These are phyloP conservation scores for Trichoderma atrobrunneum DNA, from an alignment of 2,329 filamentous ascomycete species.

Conservation along the genomic window DNA sequence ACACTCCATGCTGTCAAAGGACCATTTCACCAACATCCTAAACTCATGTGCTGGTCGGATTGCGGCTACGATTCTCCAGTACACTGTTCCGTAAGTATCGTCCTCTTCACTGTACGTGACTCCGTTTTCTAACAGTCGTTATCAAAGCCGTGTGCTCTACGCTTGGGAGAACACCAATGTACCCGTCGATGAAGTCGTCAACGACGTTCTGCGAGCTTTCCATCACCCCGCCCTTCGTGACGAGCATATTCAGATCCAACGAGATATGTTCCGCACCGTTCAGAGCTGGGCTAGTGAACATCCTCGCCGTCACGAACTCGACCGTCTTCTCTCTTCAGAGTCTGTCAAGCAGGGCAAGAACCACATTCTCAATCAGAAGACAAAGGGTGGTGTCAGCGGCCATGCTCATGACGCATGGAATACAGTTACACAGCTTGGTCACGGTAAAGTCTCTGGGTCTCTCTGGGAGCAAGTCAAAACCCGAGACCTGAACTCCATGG, in stretches of 20 bases:
- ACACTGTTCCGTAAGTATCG: constrained; percentile 68
- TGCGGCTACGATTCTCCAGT: constrained; percentile 75
- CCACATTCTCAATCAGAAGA: constrained; percentile 51
- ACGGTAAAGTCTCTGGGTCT: constrained; percentile 57
- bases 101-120: neutral
- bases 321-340: constrained; percentile 74
- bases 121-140: neutral
- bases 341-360: constrained; percentile 83
- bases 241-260: constrained; percentile 73
- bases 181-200: constrained; percentile 75
- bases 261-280: constrained; percentile 85
- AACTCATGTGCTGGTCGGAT: constrained; percentile 75
- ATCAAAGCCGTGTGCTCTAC: constrained; percentile 68
- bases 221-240: constrained; percentile 86
- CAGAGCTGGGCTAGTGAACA: constrained; percentile 74
- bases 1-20: constrained; percentile 79
- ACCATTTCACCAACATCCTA: constrained; percentile 77
- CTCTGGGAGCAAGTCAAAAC: constrained; percentile 61
- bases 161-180: constrained; percentile 89
- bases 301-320: constrained; percentile 64
- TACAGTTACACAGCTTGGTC: constrained; percentile 44
- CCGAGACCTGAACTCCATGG: constrained; percentile 56
- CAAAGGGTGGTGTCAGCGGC: constrained; percentile 33
- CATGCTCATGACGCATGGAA: constrained; percentile 45
- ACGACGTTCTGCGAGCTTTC: constrained; percentile 79